Conservation (phyloP, 2,329 filamentous ascomycete genomes). For the Claviceps quebecensis region DNA sequence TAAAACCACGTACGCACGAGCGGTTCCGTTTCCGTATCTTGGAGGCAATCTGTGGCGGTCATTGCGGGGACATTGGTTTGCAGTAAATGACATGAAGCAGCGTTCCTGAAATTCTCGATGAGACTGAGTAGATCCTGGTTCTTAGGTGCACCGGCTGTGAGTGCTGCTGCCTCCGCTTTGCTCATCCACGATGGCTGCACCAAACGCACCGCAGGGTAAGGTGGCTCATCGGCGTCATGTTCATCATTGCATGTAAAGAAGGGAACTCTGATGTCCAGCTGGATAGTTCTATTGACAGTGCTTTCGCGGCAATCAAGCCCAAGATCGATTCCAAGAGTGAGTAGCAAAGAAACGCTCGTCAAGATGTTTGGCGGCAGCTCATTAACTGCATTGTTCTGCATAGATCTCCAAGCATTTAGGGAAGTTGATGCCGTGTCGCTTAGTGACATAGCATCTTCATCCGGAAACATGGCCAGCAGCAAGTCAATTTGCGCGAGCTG, state of each 20-base stretch:
- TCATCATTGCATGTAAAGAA: slow-evolving; percentile 12
- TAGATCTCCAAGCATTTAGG: slow-evolving; percentile 4
- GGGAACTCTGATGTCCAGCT: slow-evolving; percentile 23
- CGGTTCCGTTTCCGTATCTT: slow-evolving; percentile 1
- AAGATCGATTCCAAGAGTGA: slow-evolving; percentile 16
- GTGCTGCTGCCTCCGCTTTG: slow-evolving; percentile 27
- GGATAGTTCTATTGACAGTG: slow-evolving; percentile 9
- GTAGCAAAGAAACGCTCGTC: slow-evolving; percentile 11
- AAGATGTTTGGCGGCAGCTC: slow-evolving; percentile 8
- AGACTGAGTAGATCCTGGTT: slow-evolving; percentile 29
- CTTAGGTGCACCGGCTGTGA: slow-evolving; percentile 25
- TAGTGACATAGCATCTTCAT: slow-evolving; percentile 19
- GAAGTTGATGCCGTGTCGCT: slow-evolving; percentile 9
- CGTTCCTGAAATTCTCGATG: slow-evolving; percentile 29
- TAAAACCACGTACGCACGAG: slow-evolving; percentile 47
- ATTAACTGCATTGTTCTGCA: slow-evolving; percentile 12
- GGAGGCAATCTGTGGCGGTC: too few species aligned
- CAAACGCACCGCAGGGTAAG: slow-evolving; percentile 26
- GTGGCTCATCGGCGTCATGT: slow-evolving; percentile 1
- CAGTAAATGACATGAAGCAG: slow-evolving; percentile 11
- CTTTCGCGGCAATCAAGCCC: slow-evolving; percentile 4
- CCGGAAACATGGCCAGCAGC: slow-evolving; percentile 36
- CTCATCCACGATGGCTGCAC: slow-evolving; percentile 36
- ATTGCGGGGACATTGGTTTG: background rate
- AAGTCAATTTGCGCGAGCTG: slow-evolving; percentile 37